phyloP scores from a whole-genome alignment of 106 monocot species.

The Dendrobium chrysotoxum region DNA sequence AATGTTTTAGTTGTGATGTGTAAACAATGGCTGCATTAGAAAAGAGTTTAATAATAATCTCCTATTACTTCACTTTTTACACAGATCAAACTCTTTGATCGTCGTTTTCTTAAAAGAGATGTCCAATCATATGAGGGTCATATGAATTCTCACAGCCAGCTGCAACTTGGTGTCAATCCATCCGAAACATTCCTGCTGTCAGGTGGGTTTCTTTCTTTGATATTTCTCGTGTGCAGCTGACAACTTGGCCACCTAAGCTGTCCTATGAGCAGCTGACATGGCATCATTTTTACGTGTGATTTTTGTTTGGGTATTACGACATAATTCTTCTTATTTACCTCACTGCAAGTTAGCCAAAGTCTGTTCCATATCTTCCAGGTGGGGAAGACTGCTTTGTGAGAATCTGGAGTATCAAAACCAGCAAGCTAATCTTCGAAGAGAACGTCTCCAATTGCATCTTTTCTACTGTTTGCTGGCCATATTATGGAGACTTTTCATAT shows the following conservation, averaged over 20 bases:
- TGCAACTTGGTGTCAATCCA: constrained; percentile 69
- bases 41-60: background rate
- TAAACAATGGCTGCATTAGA: background rate
- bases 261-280: too few relatives aligned
- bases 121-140: constrained; percentile 87
- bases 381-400: constrained; percentile 66
- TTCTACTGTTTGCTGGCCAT: constrained; percentile 49
- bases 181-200: constrained; percentile 64
- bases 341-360: background rate
- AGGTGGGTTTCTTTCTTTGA: constrained; percentile 24
- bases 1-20: background rate
- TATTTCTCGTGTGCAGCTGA: background rate
- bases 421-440: constrained; percentile 58
- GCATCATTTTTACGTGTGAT: too few relatives aligned
- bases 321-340: background rate
- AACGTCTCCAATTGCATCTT: constrained; percentile 35
- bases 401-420: constrained; percentile 80
- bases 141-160: constrained; percentile 57
- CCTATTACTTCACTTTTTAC: background rate
- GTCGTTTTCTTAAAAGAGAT: constrained; percentile 48
- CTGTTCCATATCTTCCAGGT: constrained; percentile 31
- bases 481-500: constrained; percentile 13
- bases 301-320: background rate
- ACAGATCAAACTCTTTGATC: constrained; percentile 87
- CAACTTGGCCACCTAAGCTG: background rate